Evolutionary conservation across 257 asterid genomes (phyloP), one percentile per base, ranked within the genome.

Genomic region (Capsicum chinense): DNA sequence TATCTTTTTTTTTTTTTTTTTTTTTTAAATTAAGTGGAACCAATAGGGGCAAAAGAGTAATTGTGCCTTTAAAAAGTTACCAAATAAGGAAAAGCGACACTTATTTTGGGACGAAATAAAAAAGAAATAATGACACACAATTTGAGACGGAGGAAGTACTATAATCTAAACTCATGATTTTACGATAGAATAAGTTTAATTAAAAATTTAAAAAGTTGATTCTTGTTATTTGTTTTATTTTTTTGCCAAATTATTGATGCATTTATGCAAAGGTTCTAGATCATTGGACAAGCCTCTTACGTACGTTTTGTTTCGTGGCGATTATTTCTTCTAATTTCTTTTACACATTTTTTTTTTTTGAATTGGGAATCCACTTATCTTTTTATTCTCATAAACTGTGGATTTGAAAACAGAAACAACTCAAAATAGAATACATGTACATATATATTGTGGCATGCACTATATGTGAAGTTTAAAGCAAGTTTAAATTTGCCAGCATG

Each of bases 401-500:
- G 80, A 73, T 48, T 19, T 48, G 60, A 11, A n/a, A 73, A 48
- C n/a, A 47, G 60, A 48, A 47, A 63, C 70, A 63, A 26, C 7
- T 63, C 70, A 7, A 63, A 63, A 63, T 5, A 12, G 68, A 47
- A 68, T 37, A 37, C 9, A 5, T 17, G 33, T 26, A 26, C 33
- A 0, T 59, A 0, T 60, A 15, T 35, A 16, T 37, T 68, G 78
- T 68, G 78, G 26, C 78, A 69, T 69, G 33, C 79, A 39, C 79
- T 69, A 69, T 64, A 12, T 11, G 10, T 63, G 69, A 37, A 68
- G 76, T 68, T 68, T 12, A 68, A 68, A 68, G 52, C 14, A 68
- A 68, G 44, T 68, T 10, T 47, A 14, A 37, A n/a, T 69, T 69
- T 69, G 54, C 14, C 78, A 39, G 78, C 78, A 69, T 16, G 78